Conservation (phyloP, 2,329 filamentous ascomycete species). For the Sordariomycetes sp. region DNA sequence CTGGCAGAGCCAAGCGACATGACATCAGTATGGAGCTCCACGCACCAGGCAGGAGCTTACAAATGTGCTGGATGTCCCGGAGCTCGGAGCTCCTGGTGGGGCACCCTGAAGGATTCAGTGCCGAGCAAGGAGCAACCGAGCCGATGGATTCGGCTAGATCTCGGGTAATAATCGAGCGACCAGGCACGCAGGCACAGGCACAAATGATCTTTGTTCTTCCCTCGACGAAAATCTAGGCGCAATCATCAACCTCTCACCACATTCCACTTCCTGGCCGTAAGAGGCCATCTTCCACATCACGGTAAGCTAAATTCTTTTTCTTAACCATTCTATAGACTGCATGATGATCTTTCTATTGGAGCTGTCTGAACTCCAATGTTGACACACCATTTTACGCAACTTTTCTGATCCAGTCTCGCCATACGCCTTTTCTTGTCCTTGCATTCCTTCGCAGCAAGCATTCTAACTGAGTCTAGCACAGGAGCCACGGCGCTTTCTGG, state of each 20-base stretch:
- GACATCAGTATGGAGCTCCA: background rate
- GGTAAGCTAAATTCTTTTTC: conserved; percentile 10
- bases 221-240: background rate
- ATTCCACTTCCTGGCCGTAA: background rate
- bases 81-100: background rate
- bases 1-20: background rate
- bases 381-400: conserved; percentile 52
- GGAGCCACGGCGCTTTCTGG: background rate
- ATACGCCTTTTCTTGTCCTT: background rate
- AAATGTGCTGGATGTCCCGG: background rate
- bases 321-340: conserved; percentile 6
- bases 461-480: background rate
- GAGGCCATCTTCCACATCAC: conserved; percentile 4
- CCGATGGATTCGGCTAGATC: background rate
- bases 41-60: too few species aligned
- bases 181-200: background rate
- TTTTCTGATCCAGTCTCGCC: conserved; percentile 18
- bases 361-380: conserved; percentile 59
- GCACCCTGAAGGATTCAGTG: background rate
- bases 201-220: background rate
- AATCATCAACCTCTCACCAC: background rate
- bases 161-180: background rate
- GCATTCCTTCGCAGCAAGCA: background rate
- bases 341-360: conserved; percentile 58
- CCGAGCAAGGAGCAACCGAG: background rate